Percentiles rank a stretch among this genome's conserved stretches.
Conservation (phyloP, 2,329 filamentous ascomycete species). For the Fusarium clavum region DNA sequence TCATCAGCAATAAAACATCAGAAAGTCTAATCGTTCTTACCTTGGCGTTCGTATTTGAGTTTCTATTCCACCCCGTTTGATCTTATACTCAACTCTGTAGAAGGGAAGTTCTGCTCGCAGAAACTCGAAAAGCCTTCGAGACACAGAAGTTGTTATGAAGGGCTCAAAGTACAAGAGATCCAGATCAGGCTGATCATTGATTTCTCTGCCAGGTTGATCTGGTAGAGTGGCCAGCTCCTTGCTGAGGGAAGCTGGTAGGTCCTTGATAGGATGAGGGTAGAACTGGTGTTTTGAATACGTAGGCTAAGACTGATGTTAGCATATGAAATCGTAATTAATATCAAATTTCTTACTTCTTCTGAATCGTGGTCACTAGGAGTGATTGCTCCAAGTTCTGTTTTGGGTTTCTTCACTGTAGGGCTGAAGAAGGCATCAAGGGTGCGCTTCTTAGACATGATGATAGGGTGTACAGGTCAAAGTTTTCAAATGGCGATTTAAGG, state of each 20-base stretch:
- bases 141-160: slow-evolving; percentile 69
- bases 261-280: slow-evolving; percentile 64
- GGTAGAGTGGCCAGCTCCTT: slow-evolving; percentile 60
- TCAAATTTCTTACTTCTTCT: slow-evolving; percentile 5
- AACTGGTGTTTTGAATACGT: slow-evolving; percentile 55
- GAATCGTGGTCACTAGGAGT: slow-evolving; percentile 5
- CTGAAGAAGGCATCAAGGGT: slow-evolving; percentile 77
- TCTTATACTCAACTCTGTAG: slow-evolving; percentile 79
- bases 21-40: slow-evolving; percentile 43
- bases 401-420: slow-evolving; percentile 43
- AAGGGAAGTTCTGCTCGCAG: slow-evolving; percentile 78
- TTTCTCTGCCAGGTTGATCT: slow-evolving; percentile 62
- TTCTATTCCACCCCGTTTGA: slow-evolving; percentile 72
- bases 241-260: slow-evolving; percentile 55
- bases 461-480: not conserved
- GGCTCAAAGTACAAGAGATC: slow-evolving; percentile 82
- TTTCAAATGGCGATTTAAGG: not conserved
- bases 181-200: slow-evolving; percentile 76
- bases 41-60: slow-evolving; percentile 69
- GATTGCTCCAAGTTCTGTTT: slow-evolving; percentile 15
- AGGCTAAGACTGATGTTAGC: slow-evolving; percentile 33
- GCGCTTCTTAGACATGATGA: slow-evolving; percentile 53
- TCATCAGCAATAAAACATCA: slow-evolving; percentile 1
- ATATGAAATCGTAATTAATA: accelerated
- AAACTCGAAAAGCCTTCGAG: slow-evolving; percentile 74